These are phyloP conservation scores for Claviceps maximensis DNA, from an alignment of 2,329 filamentous ascomycete genomes.

Conservation along the genomic window DNA sequence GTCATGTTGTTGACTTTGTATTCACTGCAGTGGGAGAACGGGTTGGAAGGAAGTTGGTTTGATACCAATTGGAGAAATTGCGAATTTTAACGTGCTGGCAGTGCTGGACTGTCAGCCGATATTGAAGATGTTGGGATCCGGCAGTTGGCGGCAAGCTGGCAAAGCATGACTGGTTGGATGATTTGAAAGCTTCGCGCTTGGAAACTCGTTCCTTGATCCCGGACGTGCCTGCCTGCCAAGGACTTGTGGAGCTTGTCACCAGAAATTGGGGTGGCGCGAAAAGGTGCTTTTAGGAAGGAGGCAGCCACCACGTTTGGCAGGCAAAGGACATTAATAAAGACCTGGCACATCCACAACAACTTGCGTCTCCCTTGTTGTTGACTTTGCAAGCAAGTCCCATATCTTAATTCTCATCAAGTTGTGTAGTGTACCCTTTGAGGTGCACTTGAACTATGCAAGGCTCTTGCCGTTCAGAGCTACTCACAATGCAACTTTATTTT, in stretches of 20 bases:
- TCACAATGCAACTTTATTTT: neutral
- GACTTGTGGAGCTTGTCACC: no score
- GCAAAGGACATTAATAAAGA: no score
- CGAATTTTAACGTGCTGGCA: neutral
- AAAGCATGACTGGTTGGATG: no score
- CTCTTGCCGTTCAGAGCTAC: neutral
- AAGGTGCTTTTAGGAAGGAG: no score
- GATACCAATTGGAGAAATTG: neutral
- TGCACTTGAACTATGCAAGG: neutral
- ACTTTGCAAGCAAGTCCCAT: neutral
- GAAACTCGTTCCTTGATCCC: neutral
- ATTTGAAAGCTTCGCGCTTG: no score
- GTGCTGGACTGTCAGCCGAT: no score
- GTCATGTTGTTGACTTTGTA: neutral
- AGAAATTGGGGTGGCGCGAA: no score
- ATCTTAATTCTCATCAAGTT: neutral
- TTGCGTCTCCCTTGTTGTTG: neutral
- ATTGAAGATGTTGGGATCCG: neutral
- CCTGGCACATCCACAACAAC: neutral
- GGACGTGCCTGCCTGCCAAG: neutral
- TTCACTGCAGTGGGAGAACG: neutral
- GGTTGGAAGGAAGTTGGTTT: neutral
- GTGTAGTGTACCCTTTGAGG: neutral
- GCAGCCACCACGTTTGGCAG: no score
- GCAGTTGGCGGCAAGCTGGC: neutral